Evolutionary conservation across 352 stramenopile genomes (phyloP), one percentile per base, ranked within the genome.

Genomic region (Phytophthora macrochlamydospora): DNA sequence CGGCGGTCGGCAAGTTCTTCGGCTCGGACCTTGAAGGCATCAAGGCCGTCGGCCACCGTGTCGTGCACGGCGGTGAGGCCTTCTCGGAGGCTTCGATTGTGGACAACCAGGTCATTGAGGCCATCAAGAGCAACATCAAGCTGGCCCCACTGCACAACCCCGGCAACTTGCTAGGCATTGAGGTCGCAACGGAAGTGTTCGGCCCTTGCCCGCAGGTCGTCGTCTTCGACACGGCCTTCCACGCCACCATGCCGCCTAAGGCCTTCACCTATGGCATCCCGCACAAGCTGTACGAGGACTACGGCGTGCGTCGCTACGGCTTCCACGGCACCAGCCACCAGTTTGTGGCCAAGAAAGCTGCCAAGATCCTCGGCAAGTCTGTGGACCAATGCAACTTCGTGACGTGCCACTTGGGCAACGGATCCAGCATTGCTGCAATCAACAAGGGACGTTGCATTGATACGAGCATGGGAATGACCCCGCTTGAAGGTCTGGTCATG

Each of bases 221-320:
- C 3, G 91, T 97, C n/a, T 97, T 97, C 68, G 91, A 97, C 75
- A 97, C 91, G 53, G 87, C 90, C 12, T 97, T 95, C 79, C 91
- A 97, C 65, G 73, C 80, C 53, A 93, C 87, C 7, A 93, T 97
- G 82, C 78, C 83, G 35, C 71, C 88, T 46, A 81, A 91, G 53
- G 85, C 91, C 28, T 97, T 75, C 65, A 79, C 77, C 14, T 97
- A 97, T 64, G 87, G 83, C 2, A 62, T 97, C 43, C 91, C 91
- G 4, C 83, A 88, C 63, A 73, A 79, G 31, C 81, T 97, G 5
- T 94, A 94, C 69, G 62, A 93, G 44, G 60, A 95, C 56, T 84
- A 90, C 54, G 81, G 84, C 32, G 85, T 97, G 62, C 86, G 91
- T 49, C 87, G 89, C 59, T 97, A 97, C 69, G 91, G 91, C 32